Percentiles rank a stretch among this genome's conserved stretches.
Conservation (phyloP, 2,329 filamentous ascomycete genomes). For the Fusarium abutilonis region DNA sequence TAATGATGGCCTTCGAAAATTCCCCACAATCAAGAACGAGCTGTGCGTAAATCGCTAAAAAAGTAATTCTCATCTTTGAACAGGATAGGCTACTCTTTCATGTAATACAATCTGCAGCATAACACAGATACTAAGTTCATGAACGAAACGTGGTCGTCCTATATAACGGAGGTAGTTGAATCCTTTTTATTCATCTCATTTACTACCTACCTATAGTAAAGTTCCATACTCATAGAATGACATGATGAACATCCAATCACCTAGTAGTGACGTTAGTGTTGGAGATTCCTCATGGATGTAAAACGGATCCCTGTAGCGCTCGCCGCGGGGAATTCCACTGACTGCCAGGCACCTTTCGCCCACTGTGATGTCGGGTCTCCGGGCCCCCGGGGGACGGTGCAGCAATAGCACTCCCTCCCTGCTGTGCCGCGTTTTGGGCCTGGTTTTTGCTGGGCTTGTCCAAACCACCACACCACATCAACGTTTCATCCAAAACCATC, state of each 20-base stretch:
- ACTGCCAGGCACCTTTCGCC: constrained; percentile 5
- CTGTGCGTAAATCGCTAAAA: constrained; percentile 20
- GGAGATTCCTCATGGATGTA: neutral
- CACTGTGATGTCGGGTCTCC: neutral
- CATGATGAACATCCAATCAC: neutral
- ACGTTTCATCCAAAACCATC: constrained; percentile 26
- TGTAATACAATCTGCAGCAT: too few species aligned
- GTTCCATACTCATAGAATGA: too few species aligned
- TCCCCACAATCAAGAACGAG: constrained; percentile 36
- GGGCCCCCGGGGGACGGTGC: neutral
- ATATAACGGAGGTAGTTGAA: neutral
- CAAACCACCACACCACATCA: constrained; percentile 33
- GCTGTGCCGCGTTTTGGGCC: constrained; percentile 16
- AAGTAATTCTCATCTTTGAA: neutral
- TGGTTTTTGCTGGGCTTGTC: constrained; percentile 15
- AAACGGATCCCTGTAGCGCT: constrained; percentile 15
- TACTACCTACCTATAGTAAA: constrained; percentile 1
- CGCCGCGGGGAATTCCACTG: constrained; percentile 21
- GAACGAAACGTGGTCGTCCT: constrained; percentile 15
- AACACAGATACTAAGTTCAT: too few species aligned
- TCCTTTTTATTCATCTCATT: neutral
- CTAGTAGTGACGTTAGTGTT: constrained; percentile 21
- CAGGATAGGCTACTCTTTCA: too few species aligned
- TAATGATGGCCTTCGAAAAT: constrained; percentile 29
- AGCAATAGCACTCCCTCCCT: constrained; percentile 6